Conservation (phyloP, 2,329 filamentous ascomycete genomes). For the Ophiostoma himal-ulmi region DNA sequence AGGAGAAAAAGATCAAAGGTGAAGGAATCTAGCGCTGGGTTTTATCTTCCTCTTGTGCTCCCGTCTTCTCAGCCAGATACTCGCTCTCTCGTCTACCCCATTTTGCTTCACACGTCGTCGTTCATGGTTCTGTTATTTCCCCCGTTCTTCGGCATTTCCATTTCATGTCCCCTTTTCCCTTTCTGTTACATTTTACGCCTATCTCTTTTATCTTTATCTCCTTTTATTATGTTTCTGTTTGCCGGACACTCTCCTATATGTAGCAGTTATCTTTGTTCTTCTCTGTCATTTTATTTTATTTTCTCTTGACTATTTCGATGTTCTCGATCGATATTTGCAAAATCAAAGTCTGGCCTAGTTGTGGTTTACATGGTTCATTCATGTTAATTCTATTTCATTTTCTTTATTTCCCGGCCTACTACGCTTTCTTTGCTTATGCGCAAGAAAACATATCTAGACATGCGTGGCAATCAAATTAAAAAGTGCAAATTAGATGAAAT, state of each 20-base stretch:
- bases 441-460: neutral
- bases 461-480: neutral
- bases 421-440: neutral
- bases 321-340: neutral
- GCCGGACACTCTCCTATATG: conserved; percentile 13
- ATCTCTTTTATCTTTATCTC: neutral
- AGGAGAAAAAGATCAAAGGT: neutral
- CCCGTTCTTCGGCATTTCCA: neutral
- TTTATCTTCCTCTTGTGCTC: neutral
- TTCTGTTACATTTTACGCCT: neutral
- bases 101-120: neutral
- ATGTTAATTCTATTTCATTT: neutral
- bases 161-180: neutral
- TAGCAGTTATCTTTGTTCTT: conserved; percentile 11
- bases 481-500: neutral
- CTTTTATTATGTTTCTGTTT: neutral
- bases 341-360: conserved; percentile 10
- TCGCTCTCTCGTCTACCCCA: too few species aligned
- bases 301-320: conserved; percentile 33
- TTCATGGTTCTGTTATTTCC: neutral
- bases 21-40: neutral
- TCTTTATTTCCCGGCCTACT: neutral
- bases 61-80: neutral
- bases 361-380: neutral
- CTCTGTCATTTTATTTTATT: conserved; percentile 13